phyloP scores from a whole-genome alignment of 148 eudicot species.

The Silene uniflora region DNA sequence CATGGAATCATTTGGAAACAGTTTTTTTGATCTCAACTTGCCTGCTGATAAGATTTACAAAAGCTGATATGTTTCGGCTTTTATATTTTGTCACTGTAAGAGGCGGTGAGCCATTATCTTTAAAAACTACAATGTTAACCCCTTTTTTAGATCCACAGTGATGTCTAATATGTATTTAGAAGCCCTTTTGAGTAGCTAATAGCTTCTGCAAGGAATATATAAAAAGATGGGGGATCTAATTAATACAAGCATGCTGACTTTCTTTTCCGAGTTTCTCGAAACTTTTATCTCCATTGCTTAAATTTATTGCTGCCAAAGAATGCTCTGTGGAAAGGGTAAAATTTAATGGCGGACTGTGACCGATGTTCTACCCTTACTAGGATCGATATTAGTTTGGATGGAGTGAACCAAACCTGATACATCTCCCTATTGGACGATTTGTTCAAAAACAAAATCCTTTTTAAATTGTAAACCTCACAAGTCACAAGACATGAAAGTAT shows the following conservation, averaged over 20 bases:
- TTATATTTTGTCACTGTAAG: slow-evolving; percentile 9
- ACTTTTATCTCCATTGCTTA: neutral
- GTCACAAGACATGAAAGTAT: too few relatives aligned
- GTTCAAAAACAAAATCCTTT: too few relatives aligned
- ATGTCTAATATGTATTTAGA: slow-evolving; percentile 16
- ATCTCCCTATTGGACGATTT: too few relatives aligned
- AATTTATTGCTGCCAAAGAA: neutral
- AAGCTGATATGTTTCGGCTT: slow-evolving; percentile 12
- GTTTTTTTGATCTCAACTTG: slow-evolving; percentile 40
- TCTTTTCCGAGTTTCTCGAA: neutral
- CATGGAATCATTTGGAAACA: slow-evolving; percentile 28
- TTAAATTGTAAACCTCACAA: too few relatives aligned
- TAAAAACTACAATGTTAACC: neutral
- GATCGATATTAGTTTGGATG: too few relatives aligned
- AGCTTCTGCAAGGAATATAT: slow-evolving; percentile 12
- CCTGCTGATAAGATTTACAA: slow-evolving; percentile 36
- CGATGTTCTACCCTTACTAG: too few relatives aligned
- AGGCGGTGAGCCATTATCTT: neutral
- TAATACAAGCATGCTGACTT: neutral
- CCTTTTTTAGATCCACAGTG: slow-evolving; percentile 7
- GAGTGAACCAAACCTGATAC: too few relatives aligned
- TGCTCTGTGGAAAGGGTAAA: neutral
- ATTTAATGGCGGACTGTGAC: neutral
- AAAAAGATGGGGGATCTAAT: neutral
- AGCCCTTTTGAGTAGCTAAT: slow-evolving; percentile 19